Evolutionary conservation across 1,284 basidiomycete species (phyloP).

Genomic region (Pseudozyma tsukubaensis): DNA sequence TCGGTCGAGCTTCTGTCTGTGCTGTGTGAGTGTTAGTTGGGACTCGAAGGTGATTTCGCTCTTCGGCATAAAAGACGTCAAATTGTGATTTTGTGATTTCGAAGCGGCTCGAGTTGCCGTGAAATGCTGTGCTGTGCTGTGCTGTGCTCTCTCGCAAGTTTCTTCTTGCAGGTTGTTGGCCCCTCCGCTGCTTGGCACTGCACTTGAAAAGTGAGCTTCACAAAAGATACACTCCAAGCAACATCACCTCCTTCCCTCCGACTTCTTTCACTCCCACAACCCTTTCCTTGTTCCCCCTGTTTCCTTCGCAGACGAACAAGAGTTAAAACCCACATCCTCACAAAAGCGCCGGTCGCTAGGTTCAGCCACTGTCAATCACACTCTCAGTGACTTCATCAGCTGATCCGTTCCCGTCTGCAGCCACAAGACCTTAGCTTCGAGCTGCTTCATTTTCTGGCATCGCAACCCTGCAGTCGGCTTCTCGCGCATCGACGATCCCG

Average conservation of each 20-base stretch:
- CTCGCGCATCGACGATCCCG: background rate
- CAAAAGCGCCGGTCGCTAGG: background rate
- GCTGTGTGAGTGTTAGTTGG: background rate
- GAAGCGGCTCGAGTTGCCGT: background rate
- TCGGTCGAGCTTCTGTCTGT: background rate
- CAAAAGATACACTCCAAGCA: background rate
- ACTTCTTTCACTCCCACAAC: background rate
- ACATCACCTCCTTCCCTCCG: background rate
- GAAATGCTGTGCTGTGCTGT: conserved; percentile 9
- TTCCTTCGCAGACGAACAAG: background rate
- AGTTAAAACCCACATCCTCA: background rate
- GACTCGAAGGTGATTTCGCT: background rate
- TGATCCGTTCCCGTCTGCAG: background rate
- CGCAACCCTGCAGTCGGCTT: background rate
- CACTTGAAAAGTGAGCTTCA: background rate
- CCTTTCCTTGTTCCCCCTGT: background rate
- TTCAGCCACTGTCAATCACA: background rate
- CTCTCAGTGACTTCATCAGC: background rate
- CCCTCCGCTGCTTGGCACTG: background rate
- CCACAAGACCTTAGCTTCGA: too few species aligned
- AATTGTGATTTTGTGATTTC: background rate
- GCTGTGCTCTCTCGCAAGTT: conserved; percentile 3
- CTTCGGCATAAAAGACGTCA: background rate
- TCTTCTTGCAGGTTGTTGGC: background rate
- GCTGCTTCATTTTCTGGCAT: background rate